These are phyloP conservation scores for Wilhelminamyces savonicus DNA, from an alignment of 805 yeast species.

Conservation along the genomic window DNA sequence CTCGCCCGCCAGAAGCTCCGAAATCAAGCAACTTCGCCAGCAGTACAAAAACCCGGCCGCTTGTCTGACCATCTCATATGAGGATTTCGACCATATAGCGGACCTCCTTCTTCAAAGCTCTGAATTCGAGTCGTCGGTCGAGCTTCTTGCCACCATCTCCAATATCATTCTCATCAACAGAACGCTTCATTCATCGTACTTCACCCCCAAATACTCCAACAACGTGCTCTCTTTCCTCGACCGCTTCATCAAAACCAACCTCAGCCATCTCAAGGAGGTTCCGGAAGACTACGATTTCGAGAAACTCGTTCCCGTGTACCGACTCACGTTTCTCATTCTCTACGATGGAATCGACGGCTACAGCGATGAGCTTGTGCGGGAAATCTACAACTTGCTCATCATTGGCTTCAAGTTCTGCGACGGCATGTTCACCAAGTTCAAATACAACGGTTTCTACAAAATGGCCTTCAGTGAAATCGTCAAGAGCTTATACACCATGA, in stretches of 20 bases:
- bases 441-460: conserved; percentile 1
- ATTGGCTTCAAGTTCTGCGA: conserved; percentile 10
- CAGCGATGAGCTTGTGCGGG: conserved; percentile 2
- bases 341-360: conserved; percentile 13
- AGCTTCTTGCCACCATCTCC: conserved; percentile 17
- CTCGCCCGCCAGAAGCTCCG: too few relatives aligned
- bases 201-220: conserved; percentile 13
- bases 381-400: conserved; percentile 6
- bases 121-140: conserved; percentile 5
- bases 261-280: background rate
- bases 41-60: too few relatives aligned
- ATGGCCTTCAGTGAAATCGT: conserved; percentile 13
- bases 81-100: too few relatives aligned
- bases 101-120: too few relatives aligned
- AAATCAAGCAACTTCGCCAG: too few relatives aligned
- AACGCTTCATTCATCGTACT: conserved; percentile 10
- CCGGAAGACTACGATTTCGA: conserved; percentile 4
- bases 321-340: conserved; percentile 18
- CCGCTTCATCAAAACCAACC: conserved; percentile 1
- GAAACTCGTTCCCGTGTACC: conserved; percentile 14
- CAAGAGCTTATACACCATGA: conserved; percentile 19
- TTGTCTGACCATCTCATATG: too few relatives aligned
- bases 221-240: conserved; percentile 4
- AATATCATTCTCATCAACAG: conserved; percentile 21
- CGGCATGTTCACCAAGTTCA: conserved; percentile 1